Evolutionary conservation across 768 basidiomycete species (phyloP), one percentile per base, ranked within the genome.

Genomic region (Neoboletus brunneissimus): DNA sequence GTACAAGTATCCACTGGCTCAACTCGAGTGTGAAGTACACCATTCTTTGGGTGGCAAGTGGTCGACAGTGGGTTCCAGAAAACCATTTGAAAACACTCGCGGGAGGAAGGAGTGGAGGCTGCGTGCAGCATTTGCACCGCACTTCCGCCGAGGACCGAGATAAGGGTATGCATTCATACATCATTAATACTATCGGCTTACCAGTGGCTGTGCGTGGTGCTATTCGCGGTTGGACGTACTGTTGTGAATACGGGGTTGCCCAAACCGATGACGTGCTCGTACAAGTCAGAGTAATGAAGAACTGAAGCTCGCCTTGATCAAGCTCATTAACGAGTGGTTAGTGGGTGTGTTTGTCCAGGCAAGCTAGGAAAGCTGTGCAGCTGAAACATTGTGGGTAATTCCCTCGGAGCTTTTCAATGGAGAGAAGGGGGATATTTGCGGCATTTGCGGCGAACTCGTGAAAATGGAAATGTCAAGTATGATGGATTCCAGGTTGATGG

Each of bases 141-240:
- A 46, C 16, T 29, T 31, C 34, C 55, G 62, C 59, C 55, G 59
- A 67, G 46, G 64, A 53, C 58, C 56, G 54, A 67, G 57, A 67
- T 62, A 66, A 67, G 62, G 49, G 34, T 2, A 46, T 5, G n/a
- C 0, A 35, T 38, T 49, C 52, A 44, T 55, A 47, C 41, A 51
- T 47, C 53, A 64, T 51, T 47, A 18, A 53, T 55, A 32, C 23
- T 13, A 15, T 41, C 49, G 23, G 40, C 40, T 40, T 18, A 35
- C 20, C 11, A 11, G 52, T 65, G 66, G 66, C 65, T 27, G 56
- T 65, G 51, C 13, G 20, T 37, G 34, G 27, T 18, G 5, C 10
- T 51, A 56, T 57, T 5, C 56, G 59, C 49, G 15, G 55, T 55
- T 55, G 59, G 59, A 53, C 40, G 50, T 51, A 42, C 15, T 18